Conservation (phyloP, 1,284 basidiomycete genomes). For the Pyrrhoderma lamaoense region DNA sequence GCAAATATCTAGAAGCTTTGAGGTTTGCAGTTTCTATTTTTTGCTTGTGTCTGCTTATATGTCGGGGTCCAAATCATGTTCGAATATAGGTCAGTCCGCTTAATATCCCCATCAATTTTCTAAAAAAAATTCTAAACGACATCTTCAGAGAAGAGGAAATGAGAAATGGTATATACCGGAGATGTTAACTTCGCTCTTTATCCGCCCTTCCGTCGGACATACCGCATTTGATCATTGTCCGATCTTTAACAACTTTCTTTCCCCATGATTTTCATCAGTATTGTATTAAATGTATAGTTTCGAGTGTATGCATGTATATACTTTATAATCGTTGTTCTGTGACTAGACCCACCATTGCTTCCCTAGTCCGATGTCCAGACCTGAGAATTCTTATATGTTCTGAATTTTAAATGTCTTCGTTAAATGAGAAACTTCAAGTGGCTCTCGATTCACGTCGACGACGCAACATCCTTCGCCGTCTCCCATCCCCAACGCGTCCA, state of each 20-base stretch:
- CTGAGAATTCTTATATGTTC: not conserved
- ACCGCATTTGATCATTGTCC: not conserved
- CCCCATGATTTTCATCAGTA: not conserved
- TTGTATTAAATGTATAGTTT: no score
- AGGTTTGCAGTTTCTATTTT: constrained; percentile 63
- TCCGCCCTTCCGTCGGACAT: constrained; percentile 8
- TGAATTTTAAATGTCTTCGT: constrained; percentile 26
- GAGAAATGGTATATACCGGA: constrained; percentile 52
- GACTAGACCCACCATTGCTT: constrained; percentile 1
- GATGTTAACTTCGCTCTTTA: constrained; percentile 37
- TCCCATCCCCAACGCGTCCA: constrained; percentile 39
- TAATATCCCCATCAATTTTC: constrained; percentile 6
- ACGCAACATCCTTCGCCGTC: constrained; percentile 52
- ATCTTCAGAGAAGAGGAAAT: constrained; percentile 42
- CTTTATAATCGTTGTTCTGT: not conserved
- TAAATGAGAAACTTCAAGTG: constrained; percentile 34
- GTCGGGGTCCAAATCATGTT: constrained; percentile 91
- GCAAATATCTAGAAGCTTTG: constrained; percentile 57
- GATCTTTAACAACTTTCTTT: not conserved
- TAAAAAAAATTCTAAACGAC: constrained; percentile 18
- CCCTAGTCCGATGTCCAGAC: not conserved
- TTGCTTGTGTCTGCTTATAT: constrained; percentile 65
- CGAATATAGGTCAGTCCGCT: constrained; percentile 65
- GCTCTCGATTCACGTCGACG: constrained; percentile 57
- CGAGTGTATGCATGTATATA: no score